These are phyloP conservation scores for Bathelium albidoporum DNA, from an alignment of 495 filamentous ascomycete species.

Conservation along the genomic window DNA sequence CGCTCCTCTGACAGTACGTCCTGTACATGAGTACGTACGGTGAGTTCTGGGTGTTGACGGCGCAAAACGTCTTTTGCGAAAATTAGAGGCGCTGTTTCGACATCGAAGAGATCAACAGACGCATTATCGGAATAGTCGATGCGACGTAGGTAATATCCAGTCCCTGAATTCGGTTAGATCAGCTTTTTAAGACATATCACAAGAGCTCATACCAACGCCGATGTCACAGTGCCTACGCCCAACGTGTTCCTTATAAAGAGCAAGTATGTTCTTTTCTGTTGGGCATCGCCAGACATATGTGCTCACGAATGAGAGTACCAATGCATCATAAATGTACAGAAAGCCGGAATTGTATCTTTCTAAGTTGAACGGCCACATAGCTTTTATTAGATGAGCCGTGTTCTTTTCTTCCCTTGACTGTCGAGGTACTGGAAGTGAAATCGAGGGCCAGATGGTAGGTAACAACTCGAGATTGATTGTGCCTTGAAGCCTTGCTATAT, in stretches of 20 bases:
- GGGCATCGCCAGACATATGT: slow-evolving; percentile 29
- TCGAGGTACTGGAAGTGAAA: not conserved
- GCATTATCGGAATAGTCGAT: not conserved
- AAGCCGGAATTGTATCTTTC: not conserved
- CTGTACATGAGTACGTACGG: not conserved
- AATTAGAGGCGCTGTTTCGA: not conserved
- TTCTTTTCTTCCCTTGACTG: not conserved
- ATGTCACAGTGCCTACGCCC: slow-evolving; percentile 31
- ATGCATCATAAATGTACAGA: slow-evolving; percentile 24
- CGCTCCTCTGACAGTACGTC: not conserved
- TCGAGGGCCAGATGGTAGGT: too few relatives aligned
- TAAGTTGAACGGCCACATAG: not conserved
- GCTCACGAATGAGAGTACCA: slow-evolving; percentile 29
- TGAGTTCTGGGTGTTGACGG: not conserved
- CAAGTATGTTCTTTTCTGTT: slow-evolving; percentile 24
- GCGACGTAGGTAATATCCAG: not conserved
- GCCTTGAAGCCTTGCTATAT: too few relatives aligned
- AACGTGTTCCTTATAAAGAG: slow-evolving; percentile 31
- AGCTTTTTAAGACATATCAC: not conserved
- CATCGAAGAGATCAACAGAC: not conserved
- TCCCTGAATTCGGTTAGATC: not conserved
- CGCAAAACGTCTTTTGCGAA: not conserved
- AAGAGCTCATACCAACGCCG: slow-evolving; percentile 23
- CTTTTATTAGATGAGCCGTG: not conserved
- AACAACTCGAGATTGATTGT: too few relatives aligned